Percentiles rank a stretch among this genome's conserved stretches.
Conservation (phyloP, 306 rosid species). For the Pterocarpus macrocarpus region DNA sequence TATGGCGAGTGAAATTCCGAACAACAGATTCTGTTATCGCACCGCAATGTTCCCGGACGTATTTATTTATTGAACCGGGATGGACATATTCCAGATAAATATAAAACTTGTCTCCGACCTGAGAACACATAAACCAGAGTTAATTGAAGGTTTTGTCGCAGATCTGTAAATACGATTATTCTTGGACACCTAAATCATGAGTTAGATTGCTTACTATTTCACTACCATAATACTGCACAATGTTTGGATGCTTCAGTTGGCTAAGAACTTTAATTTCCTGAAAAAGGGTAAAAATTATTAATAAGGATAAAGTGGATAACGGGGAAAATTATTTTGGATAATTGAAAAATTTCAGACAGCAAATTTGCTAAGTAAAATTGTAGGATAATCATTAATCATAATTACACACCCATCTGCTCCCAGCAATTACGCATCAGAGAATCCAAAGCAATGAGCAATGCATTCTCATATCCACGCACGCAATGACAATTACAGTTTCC, state of each 20-base stretch:
- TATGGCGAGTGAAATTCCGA: constrained; percentile 92
- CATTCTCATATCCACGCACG: constrained; percentile 20
- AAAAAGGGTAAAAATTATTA: constrained; percentile 7
- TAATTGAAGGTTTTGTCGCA: constrained; percentile 12
- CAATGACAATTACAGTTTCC: constrained; percentile 2
- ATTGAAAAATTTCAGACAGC: constrained; percentile 35
- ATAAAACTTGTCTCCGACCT: constrained; percentile 83
- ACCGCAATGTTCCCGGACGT: constrained; percentile 92
- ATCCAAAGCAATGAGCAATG: constrained; percentile 1
- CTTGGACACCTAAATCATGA: constrained; percentile 42
- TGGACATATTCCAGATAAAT: constrained; percentile 93
- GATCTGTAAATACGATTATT: constrained; percentile 15
- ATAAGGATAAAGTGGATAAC: constrained; percentile 39
- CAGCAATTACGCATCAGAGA: background rate
- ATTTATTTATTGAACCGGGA: constrained; percentile 95
- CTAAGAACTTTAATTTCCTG: constrained; percentile 97
- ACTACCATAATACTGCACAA: constrained; percentile 95
- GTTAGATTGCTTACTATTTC: constrained; percentile 75
- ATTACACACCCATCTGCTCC: too few relatives aligned
- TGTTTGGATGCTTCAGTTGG: constrained; percentile 86
- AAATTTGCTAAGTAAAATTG: background rate
- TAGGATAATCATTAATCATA: background rate
- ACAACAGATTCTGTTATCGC: constrained; percentile 96
- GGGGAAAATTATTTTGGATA: background rate
- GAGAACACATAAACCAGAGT: constrained; percentile 46